phyloP scores from a whole-genome alignment of 768 basidiomycete genomes.

The Podaxis carcinomalis region DNA sequence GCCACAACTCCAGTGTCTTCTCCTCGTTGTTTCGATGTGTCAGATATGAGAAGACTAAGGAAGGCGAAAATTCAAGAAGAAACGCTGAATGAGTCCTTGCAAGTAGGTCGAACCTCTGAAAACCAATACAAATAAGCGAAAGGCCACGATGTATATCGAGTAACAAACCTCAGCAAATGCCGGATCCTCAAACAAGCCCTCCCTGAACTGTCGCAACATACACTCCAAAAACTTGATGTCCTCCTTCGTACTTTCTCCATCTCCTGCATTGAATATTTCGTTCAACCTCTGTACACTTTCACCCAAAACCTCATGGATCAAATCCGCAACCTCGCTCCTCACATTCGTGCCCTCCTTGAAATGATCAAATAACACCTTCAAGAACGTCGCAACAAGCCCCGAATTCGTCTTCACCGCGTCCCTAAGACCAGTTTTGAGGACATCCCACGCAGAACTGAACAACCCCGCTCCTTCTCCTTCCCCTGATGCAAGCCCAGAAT shows the following conservation, averaged over 20 bases:
- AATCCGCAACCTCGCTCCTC: constrained; percentile 20
- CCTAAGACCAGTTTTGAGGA: constrained; percentile 29
- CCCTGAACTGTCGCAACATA: constrained; percentile 49
- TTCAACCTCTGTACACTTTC: constrained; percentile 29
- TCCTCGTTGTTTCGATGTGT: constrained; percentile 32
- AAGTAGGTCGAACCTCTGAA: constrained; percentile 44
- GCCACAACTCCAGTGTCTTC: constrained; percentile 38
- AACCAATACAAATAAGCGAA: not conserved
- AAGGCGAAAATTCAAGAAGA: constrained; percentile 36
- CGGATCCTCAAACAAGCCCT: constrained; percentile 41
- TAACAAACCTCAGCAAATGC: constrained; percentile 41
- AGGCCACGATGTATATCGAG: not conserved
- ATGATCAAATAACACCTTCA: constrained; percentile 40
- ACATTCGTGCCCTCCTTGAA: constrained; percentile 29
- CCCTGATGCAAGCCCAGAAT: constrained; percentile 16
- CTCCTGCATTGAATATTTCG: constrained; percentile 10
- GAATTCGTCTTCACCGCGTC: constrained; percentile 19
- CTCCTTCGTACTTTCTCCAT: not conserved
- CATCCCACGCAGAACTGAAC: constrained; percentile 46
- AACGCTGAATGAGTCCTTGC: not conserved
- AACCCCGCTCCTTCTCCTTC: constrained; percentile 28
- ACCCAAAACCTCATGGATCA: constrained; percentile 31
- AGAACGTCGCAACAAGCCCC: constrained; percentile 36
- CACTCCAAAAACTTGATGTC: constrained; percentile 14
- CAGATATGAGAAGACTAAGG: constrained; percentile 51